These are phyloP conservation scores for Cladosporium phlei DNA, from an alignment of 2,329 filamentous ascomycete genomes.

Conservation along the genomic window DNA sequence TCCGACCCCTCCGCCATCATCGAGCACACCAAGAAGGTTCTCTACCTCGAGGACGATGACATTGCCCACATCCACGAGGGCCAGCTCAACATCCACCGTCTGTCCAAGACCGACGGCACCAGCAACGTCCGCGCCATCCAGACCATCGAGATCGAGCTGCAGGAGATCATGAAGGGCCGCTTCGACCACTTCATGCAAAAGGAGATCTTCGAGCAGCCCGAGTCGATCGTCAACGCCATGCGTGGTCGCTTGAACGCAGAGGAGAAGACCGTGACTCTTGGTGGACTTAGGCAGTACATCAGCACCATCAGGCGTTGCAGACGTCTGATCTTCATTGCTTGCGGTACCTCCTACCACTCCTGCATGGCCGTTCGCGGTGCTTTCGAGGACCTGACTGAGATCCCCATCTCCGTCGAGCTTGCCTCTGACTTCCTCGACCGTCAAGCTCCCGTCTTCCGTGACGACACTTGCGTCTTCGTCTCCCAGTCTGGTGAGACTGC, in stretches of 20 bases:
- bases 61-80: slow-evolving; percentile 99
- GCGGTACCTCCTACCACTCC: slow-evolving; percentile 96
- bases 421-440: slow-evolving; percentile 97
- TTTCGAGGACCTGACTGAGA: slow-evolving; percentile 97
- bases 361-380: slow-evolving; percentile 98
- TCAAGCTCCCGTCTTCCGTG: slow-evolving; percentile 95
- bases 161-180: slow-evolving; percentile 99
- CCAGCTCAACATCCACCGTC: slow-evolving; percentile 95
- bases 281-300: slow-evolving; percentile 94
- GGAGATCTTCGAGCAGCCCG: slow-evolving; percentile 99
- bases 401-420: slow-evolving; percentile 93
- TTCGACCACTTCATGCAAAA: slow-evolving; percentile 99
- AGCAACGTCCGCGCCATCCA: slow-evolving; percentile 98
- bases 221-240: slow-evolving; percentile 99
- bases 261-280: slow-evolving; percentile 92
- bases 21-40: slow-evolving; percentile 99
- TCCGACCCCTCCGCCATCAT: slow-evolving; percentile 97
- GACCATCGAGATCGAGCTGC: slow-evolving; percentile 95
- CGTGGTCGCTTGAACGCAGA: slow-evolving; percentile 90
- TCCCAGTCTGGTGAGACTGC: slow-evolving; percentile 98
- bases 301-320: slow-evolving; percentile 93
- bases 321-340: slow-evolving; percentile 97
- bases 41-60: slow-evolving; percentile 99
- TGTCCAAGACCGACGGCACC: slow-evolving; percentile 94
- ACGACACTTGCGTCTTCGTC: slow-evolving; percentile 98